Evolutionary conservation across 2,329 filamentous ascomycete species (phyloP).

Genomic region (Aspergillus felis): DNA sequence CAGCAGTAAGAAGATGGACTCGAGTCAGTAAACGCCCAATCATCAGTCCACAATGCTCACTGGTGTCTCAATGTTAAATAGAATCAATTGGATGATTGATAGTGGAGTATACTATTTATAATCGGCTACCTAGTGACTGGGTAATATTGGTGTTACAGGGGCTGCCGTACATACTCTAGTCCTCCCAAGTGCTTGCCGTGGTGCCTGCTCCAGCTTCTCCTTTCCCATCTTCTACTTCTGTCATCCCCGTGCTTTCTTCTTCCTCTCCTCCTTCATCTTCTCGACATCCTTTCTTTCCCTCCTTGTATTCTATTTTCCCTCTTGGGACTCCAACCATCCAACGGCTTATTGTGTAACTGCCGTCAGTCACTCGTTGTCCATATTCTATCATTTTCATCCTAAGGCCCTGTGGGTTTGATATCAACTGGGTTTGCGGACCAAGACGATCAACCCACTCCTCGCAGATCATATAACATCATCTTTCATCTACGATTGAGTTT

Average conservation of each 20-base stretch:
- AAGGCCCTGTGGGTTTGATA: constrained; percentile 1
- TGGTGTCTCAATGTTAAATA: neutral
- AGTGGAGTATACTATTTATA: neutral
- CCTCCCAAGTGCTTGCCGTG: neutral
- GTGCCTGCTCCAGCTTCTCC: constrained; percentile 6
- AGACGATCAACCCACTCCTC: constrained; percentile 5
- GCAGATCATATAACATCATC: neutral
- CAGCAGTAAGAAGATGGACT: neutral
- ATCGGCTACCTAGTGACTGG: neutral
- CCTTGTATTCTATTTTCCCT: constrained; percentile 3
- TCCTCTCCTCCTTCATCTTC: constrained; percentile 3
- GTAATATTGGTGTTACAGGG: neutral
- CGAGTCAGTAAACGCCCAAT: neutral
- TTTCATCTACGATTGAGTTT: neutral
- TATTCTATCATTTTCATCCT: constrained; percentile 8
- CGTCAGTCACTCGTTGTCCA: neutral
- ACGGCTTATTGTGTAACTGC: neutral
- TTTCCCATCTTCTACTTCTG: constrained; percentile 8
- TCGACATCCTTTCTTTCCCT: constrained; percentile 7
- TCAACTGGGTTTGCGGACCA: constrained; percentile 5
- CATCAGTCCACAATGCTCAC: neutral
- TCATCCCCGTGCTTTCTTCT: constrained; percentile 6
- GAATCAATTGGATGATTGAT: neutral
- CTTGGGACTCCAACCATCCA: neutral
- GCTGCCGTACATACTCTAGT: neutral